Evolutionary conservation across 1,284 basidiomycete species (phyloP).

Genomic region (Heterobasidion annosum): DNA sequence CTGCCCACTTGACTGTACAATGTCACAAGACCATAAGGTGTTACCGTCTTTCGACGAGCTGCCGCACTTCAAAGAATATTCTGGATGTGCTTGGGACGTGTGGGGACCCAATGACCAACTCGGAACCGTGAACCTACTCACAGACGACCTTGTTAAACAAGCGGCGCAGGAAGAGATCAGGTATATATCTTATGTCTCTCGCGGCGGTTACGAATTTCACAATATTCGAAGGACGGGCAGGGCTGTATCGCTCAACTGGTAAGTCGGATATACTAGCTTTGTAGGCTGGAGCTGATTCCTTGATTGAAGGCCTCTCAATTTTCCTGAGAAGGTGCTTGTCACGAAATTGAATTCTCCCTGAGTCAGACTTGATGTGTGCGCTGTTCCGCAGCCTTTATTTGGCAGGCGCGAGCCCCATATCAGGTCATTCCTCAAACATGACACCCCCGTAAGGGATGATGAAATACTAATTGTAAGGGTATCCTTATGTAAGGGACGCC

Average conservation of each 20-base stretch:
- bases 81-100: slow-evolving; percentile 64
- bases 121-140: slow-evolving; percentile 64
- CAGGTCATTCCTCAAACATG: slow-evolving; percentile 25
- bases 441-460: slow-evolving; percentile 35
- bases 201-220: neutral
- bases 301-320: slow-evolving; percentile 50
- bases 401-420: slow-evolving; percentile 44
- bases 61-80: slow-evolving; percentile 44
- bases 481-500: slow-evolving; percentile 1
- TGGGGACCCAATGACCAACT: slow-evolving; percentile 66
- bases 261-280: slow-evolving; percentile 13
- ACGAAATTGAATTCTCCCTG: too few relatives aligned
- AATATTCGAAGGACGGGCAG: slow-evolving; percentile 35
- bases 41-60: slow-evolving; percentile 57
- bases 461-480: slow-evolving; percentile 52
- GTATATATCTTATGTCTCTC: slow-evolving; percentile 24
- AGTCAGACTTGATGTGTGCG: neutral
- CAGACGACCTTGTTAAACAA: slow-evolving; percentile 49
- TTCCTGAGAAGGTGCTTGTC: slow-evolving; percentile 44
- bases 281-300: neutral
- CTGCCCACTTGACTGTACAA: too few relatives aligned
- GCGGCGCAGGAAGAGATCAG: slow-evolving; percentile 57
- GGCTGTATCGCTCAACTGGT: slow-evolving; percentile 57
- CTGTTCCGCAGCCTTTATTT: slow-evolving; percentile 40
- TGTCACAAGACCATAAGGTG: too few relatives aligned